Evolutionary conservation across 805 yeast species (phyloP), one percentile per base, ranked within the genome.

Genomic region (Candida xiaguanensis): DNA sequence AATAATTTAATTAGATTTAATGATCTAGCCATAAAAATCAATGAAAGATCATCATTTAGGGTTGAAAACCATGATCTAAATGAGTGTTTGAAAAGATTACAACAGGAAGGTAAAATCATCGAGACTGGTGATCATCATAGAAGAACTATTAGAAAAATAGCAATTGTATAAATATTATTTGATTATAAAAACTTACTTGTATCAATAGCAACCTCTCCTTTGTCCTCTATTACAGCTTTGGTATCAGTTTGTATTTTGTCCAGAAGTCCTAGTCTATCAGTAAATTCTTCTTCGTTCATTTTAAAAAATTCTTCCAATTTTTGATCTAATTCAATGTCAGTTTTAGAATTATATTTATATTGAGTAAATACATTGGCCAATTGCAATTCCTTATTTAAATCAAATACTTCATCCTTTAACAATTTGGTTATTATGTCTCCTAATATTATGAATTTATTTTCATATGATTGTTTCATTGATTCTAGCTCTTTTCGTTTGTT

Each of bases 81-180:
- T 31, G 90, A 82, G 32, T 81, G 78, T 2, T 57, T 88, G 44
- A 71, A 80, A 42, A 67, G 85, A 42, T 67, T 88, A 48, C 84
- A 75, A 43, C 81, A 77, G 41, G 95, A 87, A 53, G 85, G 83
- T 40, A 77, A 76, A 53, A 61, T 88, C 19, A 70, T 74, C 7
- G 79, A 85, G 30, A 65, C 77, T 26, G 95, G 95, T 13, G 88
- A 82, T 42, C 83, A 86, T 38, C 77, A 75, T 42, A 72, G 85
- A 52, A 74, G 90, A 58, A 74, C 78, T 16, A 72, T 86, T 23
- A 47, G 61, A 36, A 59, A 51, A 38, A 50, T 55, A 13, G 46
- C 46, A 1, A 44, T 51, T 23, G 42, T 42, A 17, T 42, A 30
- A 27, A 17, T 26, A 28, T 20, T 39, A 36, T 34, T 19, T 45